Evolutionary conservation across 1,139 yeast species (phyloP).

Genomic region (Petasospora rhodanensis): DNA sequence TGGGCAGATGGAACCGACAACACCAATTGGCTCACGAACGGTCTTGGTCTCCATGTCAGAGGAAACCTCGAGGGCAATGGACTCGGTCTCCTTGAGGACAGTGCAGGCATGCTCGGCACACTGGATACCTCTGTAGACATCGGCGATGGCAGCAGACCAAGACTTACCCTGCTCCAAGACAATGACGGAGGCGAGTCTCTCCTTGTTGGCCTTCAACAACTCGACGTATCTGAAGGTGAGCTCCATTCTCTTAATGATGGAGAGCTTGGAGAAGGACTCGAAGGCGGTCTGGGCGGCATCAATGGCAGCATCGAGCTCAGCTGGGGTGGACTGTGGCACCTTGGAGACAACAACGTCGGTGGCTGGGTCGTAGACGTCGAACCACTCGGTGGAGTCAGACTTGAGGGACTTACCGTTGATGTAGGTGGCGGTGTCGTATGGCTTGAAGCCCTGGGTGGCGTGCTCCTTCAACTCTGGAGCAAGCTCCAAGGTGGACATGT

Average conservation of each 20-base stretch:
- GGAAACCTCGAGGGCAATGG: conserved; percentile 64
- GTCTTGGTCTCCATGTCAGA: conserved; percentile 77
- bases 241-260: conserved; percentile 69
- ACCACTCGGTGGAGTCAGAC: conserved; percentile 56
- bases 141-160: conserved; percentile 73
- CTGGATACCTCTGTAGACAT: conserved; percentile 75
- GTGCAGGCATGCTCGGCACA: conserved; percentile 65
- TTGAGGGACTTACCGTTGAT: conserved; percentile 55
- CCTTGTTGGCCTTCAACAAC: conserved; percentile 65
- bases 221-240: conserved; percentile 70
- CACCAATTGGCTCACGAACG: conserved; percentile 74
- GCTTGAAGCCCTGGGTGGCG: conserved; percentile 33
- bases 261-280: conserved; percentile 52
- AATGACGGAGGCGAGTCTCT: conserved; percentile 64
- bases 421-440: conserved; percentile 48
- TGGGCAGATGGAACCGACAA: conserved; percentile 72
- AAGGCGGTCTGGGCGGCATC: conserved; percentile 62
- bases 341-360: conserved; percentile 60
- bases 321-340: conserved; percentile 68
- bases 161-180: conserved; percentile 82
- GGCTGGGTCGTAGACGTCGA: conserved; percentile 73
- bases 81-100: conserved; percentile 62
- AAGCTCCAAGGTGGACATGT: conserved; percentile 8
- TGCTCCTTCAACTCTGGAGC: conserved; percentile 28
- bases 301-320: conserved; percentile 64